These are phyloP conservation scores for Cercospora citrullina DNA, from an alignment of 2,329 filamentous ascomycete genomes.

Conservation along the genomic window DNA sequence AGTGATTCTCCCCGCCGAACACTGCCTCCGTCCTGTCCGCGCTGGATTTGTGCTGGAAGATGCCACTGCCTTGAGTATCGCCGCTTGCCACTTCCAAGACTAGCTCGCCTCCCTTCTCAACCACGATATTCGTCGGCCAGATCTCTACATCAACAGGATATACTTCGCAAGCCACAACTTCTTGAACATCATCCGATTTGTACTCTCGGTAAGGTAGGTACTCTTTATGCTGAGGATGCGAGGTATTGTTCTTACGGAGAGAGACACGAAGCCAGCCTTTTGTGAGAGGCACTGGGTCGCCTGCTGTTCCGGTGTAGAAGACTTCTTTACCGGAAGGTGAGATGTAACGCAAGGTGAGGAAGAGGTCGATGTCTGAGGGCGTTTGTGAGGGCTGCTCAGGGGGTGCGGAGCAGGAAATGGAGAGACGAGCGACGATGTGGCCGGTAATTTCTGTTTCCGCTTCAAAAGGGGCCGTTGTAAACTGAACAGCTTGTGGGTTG, in stretches of 20 bases:
- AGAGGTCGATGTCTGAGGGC: constrained; percentile 62
- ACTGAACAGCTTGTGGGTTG: constrained; percentile 55
- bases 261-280: constrained; percentile 66
- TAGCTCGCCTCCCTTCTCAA: constrained; percentile 54
- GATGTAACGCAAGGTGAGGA: constrained; percentile 62
- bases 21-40: constrained; percentile 36
- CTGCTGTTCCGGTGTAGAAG: constrained; percentile 65
- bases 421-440: constrained; percentile 64
- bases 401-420: constrained; percentile 51
- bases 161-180: constrained; percentile 56
- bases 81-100: constrained; percentile 58
- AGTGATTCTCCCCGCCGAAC: constrained; percentile 53
- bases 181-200: constrained; percentile 55
- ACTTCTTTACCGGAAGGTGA: constrained; percentile 57
- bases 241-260: constrained; percentile 55
- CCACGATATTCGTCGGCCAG: constrained; percentile 64
- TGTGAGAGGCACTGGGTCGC: constrained; percentile 61
- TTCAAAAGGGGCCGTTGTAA: constrained; percentile 59
- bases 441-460: constrained; percentile 69
- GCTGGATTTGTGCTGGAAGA: constrained; percentile 21
- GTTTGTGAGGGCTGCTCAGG: constrained; percentile 26
- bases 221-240: constrained; percentile 53
- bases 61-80: constrained; percentile 59
- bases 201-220: constrained; percentile 63
- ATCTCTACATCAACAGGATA: constrained; percentile 64